Conservation (phyloP, 192 early-diverging fungal species). For the Cetraspora pellucida region DNA sequence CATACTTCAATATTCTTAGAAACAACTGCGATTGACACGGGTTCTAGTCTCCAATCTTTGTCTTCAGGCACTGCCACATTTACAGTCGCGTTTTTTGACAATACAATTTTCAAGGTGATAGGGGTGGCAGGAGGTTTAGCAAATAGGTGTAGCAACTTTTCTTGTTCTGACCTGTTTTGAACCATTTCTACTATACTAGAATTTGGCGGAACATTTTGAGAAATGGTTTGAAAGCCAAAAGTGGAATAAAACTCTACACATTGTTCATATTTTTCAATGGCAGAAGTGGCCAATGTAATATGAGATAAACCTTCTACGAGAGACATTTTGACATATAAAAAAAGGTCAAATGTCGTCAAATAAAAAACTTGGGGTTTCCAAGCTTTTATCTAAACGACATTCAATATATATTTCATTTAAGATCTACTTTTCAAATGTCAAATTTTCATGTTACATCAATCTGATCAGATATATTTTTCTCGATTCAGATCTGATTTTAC, state of each 20-base stretch:
- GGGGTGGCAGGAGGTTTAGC: background rate
- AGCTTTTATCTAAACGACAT: too few relatives aligned
- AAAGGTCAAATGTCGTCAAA: too few relatives aligned
- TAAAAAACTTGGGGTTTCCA: too few relatives aligned
- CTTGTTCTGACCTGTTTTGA: too few relatives aligned
- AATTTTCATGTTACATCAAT: too few relatives aligned
- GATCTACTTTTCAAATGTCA: too few relatives aligned
- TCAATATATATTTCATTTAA: too few relatives aligned
- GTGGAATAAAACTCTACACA: constrained; percentile 7
- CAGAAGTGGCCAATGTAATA: background rate
- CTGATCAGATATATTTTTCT: too few relatives aligned
- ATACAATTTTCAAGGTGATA: constrained; percentile 19
- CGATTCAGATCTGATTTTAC: too few relatives aligned
- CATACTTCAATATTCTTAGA: constrained; percentile 18
- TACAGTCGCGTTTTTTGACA: background rate
- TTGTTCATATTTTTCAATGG: background rate
- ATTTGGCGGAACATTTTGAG: background rate
- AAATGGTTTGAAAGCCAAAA: constrained; percentile 5
- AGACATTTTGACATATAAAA: constrained; percentile 25
- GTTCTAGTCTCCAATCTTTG: constrained; percentile 18
- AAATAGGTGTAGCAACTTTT: constrained; percentile 13
- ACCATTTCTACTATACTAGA: too few relatives aligned
- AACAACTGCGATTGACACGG: background rate
- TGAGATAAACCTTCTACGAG: constrained; percentile 19
- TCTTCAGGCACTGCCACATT: background rate